Evolutionary conservation across 805 yeast species (phyloP).

Genomic region (Vanderwaltozyma verrucispora): DNA sequence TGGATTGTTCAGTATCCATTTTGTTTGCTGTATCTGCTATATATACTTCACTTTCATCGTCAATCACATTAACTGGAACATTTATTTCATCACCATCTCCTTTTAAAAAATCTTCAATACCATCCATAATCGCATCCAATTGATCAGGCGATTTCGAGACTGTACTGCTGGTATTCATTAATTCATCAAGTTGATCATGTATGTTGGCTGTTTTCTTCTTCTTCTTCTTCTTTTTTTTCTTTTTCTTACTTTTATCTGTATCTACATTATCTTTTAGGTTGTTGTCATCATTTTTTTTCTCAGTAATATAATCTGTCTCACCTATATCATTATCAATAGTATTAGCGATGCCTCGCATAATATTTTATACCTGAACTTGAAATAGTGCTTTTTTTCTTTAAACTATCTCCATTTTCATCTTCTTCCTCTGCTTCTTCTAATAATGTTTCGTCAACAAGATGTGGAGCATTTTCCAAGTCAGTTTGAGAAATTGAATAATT

Average conservation of each 20-base stretch:
- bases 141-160: not conserved
- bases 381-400: too few species aligned
- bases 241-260: not conserved
- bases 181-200: constrained; percentile 1
- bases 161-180: not conserved
- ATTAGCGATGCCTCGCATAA: constrained; percentile 11
- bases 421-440: constrained; percentile 13
- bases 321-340: not conserved
- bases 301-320: too few species aligned
- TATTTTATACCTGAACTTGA: constrained; percentile 10
- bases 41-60: not conserved
- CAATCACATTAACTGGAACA: not conserved
- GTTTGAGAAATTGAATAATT: constrained; percentile 23
- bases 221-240: constrained; percentile 7
- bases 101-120: constrained; percentile 16
- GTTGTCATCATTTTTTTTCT: too few species aligned
- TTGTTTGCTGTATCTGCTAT: too few species aligned
- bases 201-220: not conserved
- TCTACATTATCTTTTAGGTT: too few species aligned
- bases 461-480: constrained; percentile 21
- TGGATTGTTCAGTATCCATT: too few species aligned
- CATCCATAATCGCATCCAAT: constrained; percentile 15
- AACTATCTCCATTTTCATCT: constrained; percentile 13
- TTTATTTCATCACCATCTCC: constrained; percentile 3
- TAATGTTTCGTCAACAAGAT: constrained; percentile 14